Conservation (phyloP, 495 filamentous ascomycete genomes). For the Penicillium longicatenatum region DNA sequence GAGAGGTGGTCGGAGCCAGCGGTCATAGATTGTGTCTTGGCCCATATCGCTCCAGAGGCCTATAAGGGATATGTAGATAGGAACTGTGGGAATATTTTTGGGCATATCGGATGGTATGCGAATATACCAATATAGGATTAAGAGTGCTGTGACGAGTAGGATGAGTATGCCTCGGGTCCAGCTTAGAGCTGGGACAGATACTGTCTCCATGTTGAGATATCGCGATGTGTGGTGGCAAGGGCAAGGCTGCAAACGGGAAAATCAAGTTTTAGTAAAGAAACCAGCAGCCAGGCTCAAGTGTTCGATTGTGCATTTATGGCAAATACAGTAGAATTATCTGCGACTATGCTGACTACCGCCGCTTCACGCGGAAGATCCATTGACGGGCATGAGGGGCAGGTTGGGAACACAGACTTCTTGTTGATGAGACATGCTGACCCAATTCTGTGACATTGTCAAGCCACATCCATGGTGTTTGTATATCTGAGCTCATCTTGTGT, state of each 20-base stretch:
- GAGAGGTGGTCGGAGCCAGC: conserved; percentile 29
- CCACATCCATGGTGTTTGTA: background rate
- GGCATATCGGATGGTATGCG: conserved; percentile 26
- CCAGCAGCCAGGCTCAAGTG: background rate
- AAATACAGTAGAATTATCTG: background rate
- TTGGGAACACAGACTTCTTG: background rate
- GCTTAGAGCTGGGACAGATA: conserved; percentile 5
- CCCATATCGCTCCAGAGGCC: conserved; percentile 37
- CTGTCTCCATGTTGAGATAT: conserved; percentile 8
- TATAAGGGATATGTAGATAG: conserved; percentile 37
- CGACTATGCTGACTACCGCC: background rate
- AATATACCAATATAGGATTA: conserved; percentile 29
- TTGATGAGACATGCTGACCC: background rate
- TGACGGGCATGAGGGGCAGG: background rate
- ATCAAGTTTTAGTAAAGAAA: background rate
- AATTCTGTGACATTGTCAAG: background rate
- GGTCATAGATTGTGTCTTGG: conserved; percentile 35
- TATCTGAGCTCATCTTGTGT: background rate
- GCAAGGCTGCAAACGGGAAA: background rate
- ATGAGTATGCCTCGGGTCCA: conserved; percentile 2
- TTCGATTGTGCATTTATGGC: background rate
- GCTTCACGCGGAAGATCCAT: background rate
- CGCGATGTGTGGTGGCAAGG: background rate
- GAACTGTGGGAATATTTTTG: conserved; percentile 32
- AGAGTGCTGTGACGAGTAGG: conserved; percentile 11